Percentiles rank a stretch among this genome's conserved stretches.
Evolutionary conservation across 139 green algal species (phyloP).

Genomic region (Diplosphaera chodatii): DNA sequence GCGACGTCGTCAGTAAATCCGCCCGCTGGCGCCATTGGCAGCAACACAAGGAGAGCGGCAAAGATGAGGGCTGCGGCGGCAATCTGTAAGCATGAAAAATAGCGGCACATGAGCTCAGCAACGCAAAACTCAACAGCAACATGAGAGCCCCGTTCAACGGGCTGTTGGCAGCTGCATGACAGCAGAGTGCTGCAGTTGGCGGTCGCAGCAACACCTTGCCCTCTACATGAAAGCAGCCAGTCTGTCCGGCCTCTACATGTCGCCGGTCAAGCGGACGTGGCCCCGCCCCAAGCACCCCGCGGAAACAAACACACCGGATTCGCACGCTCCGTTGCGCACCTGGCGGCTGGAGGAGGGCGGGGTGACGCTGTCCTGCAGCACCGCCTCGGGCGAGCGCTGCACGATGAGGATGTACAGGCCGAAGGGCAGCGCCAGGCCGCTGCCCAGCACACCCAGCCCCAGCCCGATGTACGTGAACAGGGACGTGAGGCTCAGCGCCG

Average conservation of each 20-base stretch:
- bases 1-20: not conserved
- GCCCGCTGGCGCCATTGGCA: not conserved
- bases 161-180: too few species aligned
- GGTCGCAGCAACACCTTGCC: too few species aligned
- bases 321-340: too few species aligned
- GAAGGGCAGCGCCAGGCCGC: slow-evolving; percentile 69
- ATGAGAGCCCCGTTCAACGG: too few species aligned
- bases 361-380: slow-evolving; percentile 41
- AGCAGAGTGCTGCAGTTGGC: too few species aligned
- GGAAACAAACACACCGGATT: too few species aligned
- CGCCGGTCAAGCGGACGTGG: too few species aligned
- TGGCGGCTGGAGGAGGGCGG: not conserved
- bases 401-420: slow-evolving; percentile 84
- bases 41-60: not conserved
- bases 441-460: slow-evolving; percentile 69
- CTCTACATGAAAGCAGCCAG: too few species aligned
- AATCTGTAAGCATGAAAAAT: not conserved
- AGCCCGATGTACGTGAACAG: slow-evolving; percentile 82
- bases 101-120: not conserved
- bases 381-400: slow-evolving; percentile 64
- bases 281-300: too few species aligned
- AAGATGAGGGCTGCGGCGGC: not conserved
- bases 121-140: too few species aligned
- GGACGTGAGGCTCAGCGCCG: slow-evolving; percentile 54
- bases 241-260: too few species aligned